phyloP scores from a whole-genome alignment of 73 alveolate species.

The Paramecium tetraurelia region DNA sequence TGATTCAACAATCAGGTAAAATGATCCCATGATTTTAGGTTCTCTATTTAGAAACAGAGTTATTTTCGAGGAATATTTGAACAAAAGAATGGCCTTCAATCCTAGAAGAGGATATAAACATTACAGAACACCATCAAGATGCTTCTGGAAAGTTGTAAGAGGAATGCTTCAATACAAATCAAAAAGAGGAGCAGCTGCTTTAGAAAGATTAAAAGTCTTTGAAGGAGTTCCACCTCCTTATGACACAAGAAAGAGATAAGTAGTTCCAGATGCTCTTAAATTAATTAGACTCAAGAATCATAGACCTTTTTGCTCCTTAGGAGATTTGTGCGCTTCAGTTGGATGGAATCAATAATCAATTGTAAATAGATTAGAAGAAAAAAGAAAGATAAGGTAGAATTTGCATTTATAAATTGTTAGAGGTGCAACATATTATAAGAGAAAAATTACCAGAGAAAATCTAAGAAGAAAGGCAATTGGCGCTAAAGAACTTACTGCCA shows the following conservation, averaged over 20 bases:
- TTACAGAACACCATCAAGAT: conserved; percentile 94
- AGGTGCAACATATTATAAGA: conserved; percentile 21
- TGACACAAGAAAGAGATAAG: conserved; percentile 90
- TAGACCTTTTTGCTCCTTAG: conserved; percentile 83
- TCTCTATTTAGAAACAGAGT: conserved; percentile 57
- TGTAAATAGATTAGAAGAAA: conserved; percentile 85
- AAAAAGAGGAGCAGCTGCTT: conserved; percentile 95
- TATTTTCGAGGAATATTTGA: conserved; percentile 80
- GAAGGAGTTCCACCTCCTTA: conserved; percentile 99
- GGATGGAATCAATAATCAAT: conserved; percentile 92
- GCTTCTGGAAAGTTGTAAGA: conserved; percentile 94
- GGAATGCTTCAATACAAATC: conserved; percentile 94
- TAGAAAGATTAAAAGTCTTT: conserved; percentile 87
- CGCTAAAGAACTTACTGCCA: neutral
- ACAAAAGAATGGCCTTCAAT: conserved; percentile 93
- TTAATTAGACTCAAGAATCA: conserved; percentile 79
- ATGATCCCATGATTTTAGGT: neutral
- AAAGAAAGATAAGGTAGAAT: conserved; percentile 76
- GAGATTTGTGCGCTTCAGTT: conserved; percentile 84
- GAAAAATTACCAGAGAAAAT: conserved; percentile 12
- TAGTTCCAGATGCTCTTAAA: conserved; percentile 94
- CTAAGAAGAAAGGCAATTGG: conserved; percentile 29
- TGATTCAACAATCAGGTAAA: conserved; percentile 72
- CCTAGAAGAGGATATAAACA: conserved; percentile 97
- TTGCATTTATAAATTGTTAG: neutral